A percentile compares a stretch with the other conserved stretches of the same genome.
phyloP scores from a whole-genome alignment of 1,284 basidiomycete species.

The Moesziomyces sp. region DNA sequence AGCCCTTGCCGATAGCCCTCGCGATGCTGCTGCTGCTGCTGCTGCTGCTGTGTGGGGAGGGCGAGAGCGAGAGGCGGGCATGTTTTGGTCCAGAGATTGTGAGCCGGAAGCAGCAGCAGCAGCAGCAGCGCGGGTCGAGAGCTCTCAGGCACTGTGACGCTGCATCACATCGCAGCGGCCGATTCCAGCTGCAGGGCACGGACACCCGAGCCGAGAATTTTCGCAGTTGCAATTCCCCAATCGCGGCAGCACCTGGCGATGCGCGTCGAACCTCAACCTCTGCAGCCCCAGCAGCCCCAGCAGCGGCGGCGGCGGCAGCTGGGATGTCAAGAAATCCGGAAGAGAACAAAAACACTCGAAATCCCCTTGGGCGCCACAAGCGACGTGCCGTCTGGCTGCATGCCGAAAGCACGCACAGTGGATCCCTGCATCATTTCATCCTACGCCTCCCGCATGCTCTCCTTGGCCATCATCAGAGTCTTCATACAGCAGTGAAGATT shows the following conservation, averaged over 20 bases:
- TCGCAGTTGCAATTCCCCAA: neutral
- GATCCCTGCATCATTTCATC: constrained; percentile 3
- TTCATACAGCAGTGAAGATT: too few relatives aligned
- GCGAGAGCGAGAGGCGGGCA: too few relatives aligned
- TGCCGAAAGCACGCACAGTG: constrained; percentile 1
- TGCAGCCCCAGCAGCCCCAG: too few relatives aligned
- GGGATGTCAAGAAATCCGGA: neutral
- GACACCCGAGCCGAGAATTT: neutral
- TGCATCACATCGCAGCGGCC: constrained; percentile 5
- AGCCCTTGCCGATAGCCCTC: too few relatives aligned
- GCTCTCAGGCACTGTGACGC: constrained; percentile 22
- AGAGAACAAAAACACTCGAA: too few relatives aligned
- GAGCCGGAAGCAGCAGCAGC: neutral
- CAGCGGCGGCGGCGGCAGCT: neutral
- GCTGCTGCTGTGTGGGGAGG: too few relatives aligned
- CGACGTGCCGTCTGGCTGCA: constrained; percentile 4
- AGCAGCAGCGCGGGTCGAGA: neutral
- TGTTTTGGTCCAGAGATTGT: neutral
- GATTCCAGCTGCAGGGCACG: neutral
- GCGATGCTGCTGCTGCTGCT: too few relatives aligned
- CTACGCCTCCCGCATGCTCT: neutral
- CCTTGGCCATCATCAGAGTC: too few relatives aligned
- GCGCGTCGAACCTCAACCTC: too few relatives aligned
- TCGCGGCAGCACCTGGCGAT: neutral
- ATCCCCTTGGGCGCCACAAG: too few relatives aligned